Percentiles rank a stretch among this genome's conserved stretches.
These are phyloP conservation scores for Paraurostyla sp. DNA, from an alignment of 73 alveolate genomes.

Conservation along the genomic window DNA sequence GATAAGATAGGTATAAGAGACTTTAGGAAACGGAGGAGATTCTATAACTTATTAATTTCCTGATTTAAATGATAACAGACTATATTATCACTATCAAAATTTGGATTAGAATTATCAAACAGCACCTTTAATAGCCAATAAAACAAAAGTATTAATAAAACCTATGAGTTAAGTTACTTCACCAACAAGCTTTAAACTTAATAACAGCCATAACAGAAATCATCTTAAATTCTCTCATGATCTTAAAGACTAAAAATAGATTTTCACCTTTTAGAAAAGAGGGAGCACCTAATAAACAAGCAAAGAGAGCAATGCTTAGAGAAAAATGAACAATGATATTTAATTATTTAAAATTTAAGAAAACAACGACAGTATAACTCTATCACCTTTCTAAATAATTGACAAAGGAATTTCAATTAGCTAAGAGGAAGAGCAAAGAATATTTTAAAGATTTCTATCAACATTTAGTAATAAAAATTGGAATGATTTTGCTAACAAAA, in stretches of 20 bases:
- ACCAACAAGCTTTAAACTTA: no score
- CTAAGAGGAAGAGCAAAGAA: conserved; percentile 23
- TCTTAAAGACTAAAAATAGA: no score
- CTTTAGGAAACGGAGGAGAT: background rate
- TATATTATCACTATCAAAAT: background rate
- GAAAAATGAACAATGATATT: background rate
- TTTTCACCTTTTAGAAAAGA: no score
- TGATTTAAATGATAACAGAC: background rate
- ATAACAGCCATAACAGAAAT: no score
- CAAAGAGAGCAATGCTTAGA: background rate
- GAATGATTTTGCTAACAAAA: conserved; percentile 45
- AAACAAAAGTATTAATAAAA: background rate
- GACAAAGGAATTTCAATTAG: conserved; percentile 15
- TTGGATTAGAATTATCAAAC: background rate
- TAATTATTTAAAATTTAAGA: background rate
- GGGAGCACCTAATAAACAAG: no score
- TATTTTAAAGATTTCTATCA: background rate
- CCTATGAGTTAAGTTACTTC: background rate
- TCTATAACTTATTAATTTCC: no score
- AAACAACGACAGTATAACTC: no score
- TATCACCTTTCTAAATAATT: conserved; percentile 24
- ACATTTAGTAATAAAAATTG: conserved; percentile 19
- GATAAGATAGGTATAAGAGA: background rate
- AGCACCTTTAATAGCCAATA: background rate
- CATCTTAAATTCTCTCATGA: no score